phyloP scores from a whole-genome alignment of 2,329 filamentous ascomycete genomes.

The Calonectria pseudoturangicola region DNA sequence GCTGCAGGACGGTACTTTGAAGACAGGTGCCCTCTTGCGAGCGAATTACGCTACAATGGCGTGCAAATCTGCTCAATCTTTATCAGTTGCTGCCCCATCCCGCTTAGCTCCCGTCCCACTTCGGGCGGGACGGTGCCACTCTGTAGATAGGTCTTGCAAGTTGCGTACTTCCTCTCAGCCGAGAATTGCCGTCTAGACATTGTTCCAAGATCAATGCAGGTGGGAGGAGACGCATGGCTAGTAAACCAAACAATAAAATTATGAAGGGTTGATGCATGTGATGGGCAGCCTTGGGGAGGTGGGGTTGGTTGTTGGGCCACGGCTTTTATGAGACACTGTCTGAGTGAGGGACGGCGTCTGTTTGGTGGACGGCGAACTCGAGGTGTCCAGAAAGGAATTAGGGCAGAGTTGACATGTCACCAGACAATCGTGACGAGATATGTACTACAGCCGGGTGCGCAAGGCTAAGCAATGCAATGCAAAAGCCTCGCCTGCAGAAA shows the following conservation, averaged over 20 bases:
- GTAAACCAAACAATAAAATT: conserved; percentile 32
- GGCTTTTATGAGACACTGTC: conserved; percentile 16
- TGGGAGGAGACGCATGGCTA: conserved; percentile 17
- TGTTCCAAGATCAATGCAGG: conserved; percentile 16
- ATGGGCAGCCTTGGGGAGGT: not conserved
- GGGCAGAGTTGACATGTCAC: conserved; percentile 46
- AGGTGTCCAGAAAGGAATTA: conserved; percentile 32
- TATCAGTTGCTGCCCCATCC: conserved; percentile 51
- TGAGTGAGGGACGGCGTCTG: conserved; percentile 21
- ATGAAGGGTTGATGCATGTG: conserved; percentile 28
- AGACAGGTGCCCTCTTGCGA: conserved; percentile 22
- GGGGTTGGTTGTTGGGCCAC: conserved; percentile 17
- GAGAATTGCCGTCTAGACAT: conserved; percentile 34
- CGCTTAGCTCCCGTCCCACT: conserved; percentile 48
- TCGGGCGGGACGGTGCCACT: conserved; percentile 50
- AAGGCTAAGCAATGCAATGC: conserved; percentile 44
- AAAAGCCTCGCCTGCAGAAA: conserved; percentile 43
- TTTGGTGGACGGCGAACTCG: not conserved
- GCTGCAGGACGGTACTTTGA: conserved; percentile 30
- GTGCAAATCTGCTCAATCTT: conserved; percentile 43
- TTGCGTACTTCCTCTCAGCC: conserved; percentile 32
- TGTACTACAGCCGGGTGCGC: conserved; percentile 35
- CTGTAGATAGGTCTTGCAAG: conserved; percentile 49
- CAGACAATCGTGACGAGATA: conserved; percentile 37
- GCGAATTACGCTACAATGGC: conserved; percentile 38